Base-by-base conservation (phyloP, 306 rosid genomes). In the Carpinus fangiana region DNA sequence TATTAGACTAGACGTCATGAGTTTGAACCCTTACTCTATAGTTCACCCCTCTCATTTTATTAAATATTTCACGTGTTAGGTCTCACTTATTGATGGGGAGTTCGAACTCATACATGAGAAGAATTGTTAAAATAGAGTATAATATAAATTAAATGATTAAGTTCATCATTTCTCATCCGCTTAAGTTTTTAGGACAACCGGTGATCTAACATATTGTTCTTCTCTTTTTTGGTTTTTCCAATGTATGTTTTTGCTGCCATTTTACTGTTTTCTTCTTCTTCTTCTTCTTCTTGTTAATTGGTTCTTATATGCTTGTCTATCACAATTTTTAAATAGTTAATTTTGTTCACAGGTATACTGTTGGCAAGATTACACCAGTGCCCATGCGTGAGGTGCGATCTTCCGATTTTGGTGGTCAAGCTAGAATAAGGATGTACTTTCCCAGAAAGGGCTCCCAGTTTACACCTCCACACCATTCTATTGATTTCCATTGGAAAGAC, bases 331-430 rank as follows among this genome's bases (percentile, higher is more conserved):
- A 60, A 86, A 66, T 41, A 73, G 62, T 78, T 67, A 77, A 79
- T 73, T 73, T 81, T 76, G 83, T 87, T 88, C 74, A 80, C 92
- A 96, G 99, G 89, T 96, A 93, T 65, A 91, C 99, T 31, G 99
- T 96, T 77, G 99, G 99, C 66, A 96, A 96, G 88, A 91, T 96
- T 61, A 96, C 98, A 12, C 99, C 99, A 45, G 92, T 96, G 80
- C 98, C 98, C 61, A 82, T 78, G 77, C 97, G 99, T n/a, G 99
- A 90, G 79, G 99, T 96, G 79, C 93, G 99, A 72, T 82, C 96
- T 9, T 89, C 97, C 61, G 99, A 96, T 84, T 96, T 96, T 83
- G 99, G 93, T 72, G 93, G 80, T 36, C 87, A 89, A 84, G 99
- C 99, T 76, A 90, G 99, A 85, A 96, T 96, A 84, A 88, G 90